Base-by-base conservation (phyloP, 2,329 filamentous ascomycete genomes). In the Colletotrichum lupini region DNA sequence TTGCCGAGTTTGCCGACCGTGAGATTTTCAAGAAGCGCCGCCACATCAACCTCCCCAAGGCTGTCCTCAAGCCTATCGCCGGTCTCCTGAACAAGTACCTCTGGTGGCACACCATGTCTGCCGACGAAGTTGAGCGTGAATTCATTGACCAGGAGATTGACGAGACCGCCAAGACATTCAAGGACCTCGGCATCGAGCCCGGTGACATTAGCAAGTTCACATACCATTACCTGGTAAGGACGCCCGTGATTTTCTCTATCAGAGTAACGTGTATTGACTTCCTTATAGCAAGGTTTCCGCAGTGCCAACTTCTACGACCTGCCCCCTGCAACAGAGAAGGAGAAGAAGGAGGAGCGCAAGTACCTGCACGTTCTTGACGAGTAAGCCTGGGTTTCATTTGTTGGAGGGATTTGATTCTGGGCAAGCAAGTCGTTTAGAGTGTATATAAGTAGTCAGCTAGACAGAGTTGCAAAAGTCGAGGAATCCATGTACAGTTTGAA, bases 91-190 rank as follows among this genome's bases (percentile, higher is more conserved):
- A 98, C 89, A 92, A 91, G 81, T 84, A 89, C 60, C 86, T 98
- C 24, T 99, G 95, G 95, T 99, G 95, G 95, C 93, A 92, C 57
- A 91, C 93, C 59, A 87, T 93, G 75, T 95, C 94, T 42, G 91
- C 91, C 52, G 95, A 98, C 79, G 92, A 97, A 82, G 89, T 99
- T 14, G 95, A 98, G 87, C 90, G 93, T 75, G 95, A 99, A 83
- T 97, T 96, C 84, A 91, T 97, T 78, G 94, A 99, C 84, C 97
- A 99, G 84, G 87, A 91, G 77, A 97, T 99, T 80, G 97, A 99
- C 83, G 91, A 92, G 72, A 91, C 88, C 42, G 97, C 97, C 76
- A 98, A 98, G 90, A 98, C 97, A 1, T 97, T 98, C 86, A 94
- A 94, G 84, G 95, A 98, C 81, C 89, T 99, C 59, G 94, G 91